Evolutionary conservation across 2,329 filamentous ascomycete species (phyloP).

Genomic region (Graphium sp.): DNA sequence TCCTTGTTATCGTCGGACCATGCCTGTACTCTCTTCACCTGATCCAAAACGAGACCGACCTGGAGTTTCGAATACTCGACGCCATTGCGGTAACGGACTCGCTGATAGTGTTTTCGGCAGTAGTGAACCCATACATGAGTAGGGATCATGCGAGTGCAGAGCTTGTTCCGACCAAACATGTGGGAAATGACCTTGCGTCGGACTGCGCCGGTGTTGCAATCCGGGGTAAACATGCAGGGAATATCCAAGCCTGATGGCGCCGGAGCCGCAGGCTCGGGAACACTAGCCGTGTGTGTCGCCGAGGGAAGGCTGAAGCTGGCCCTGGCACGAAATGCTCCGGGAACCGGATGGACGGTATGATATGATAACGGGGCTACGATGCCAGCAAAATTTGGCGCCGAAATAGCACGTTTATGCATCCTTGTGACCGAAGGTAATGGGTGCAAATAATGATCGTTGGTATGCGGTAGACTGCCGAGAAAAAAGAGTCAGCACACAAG

Average conservation of each 20-base stretch:
- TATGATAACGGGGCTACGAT: constrained; percentile 5
- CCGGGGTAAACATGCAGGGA: constrained; percentile 35
- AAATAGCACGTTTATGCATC: constrained; percentile 30
- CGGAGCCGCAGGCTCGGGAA: no score
- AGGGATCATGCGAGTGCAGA: constrained; percentile 55
- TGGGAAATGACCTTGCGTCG: constrained; percentile 65
- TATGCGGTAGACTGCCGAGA: constrained; percentile 3
- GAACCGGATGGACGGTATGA: not conserved
- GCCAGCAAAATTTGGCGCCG: constrained; percentile 26
- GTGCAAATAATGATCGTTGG: constrained; percentile 7
- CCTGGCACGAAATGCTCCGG: not conserved
- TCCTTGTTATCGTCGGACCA: constrained; percentile 39
- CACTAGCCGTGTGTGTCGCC: no score
- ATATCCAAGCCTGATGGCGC: no score
- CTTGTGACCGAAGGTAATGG: constrained; percentile 8
- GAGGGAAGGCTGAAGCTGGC: no score
- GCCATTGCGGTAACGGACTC: constrained; percentile 50
- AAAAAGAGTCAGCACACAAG: no score
- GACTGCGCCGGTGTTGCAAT: constrained; percentile 42
- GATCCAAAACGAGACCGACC: constrained; percentile 43
- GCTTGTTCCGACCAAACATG: constrained; percentile 71
- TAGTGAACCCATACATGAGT: constrained; percentile 55
- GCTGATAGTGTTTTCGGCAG: constrained; percentile 73
- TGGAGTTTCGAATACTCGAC: constrained; percentile 44
- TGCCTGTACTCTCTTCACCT: constrained; percentile 42